Evolutionary conservation across 2,329 filamentous ascomycete species (phyloP), one percentile per base, ranked within the genome.

Genomic region (Talaromyces sp.): DNA sequence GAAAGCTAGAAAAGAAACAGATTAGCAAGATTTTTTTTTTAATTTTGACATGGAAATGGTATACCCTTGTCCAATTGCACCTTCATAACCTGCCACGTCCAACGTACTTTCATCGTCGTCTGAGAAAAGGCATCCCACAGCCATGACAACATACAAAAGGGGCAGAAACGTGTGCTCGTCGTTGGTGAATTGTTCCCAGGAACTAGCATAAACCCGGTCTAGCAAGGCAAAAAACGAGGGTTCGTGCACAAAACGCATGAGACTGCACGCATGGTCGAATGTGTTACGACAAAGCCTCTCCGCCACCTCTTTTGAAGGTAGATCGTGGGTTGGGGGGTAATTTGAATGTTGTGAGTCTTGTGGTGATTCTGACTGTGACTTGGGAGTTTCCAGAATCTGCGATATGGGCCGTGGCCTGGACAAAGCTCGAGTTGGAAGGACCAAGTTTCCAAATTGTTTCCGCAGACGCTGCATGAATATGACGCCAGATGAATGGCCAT

Each of bases 401-500:
- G 82, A 80, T 65, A 84, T 77, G 74, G 79, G 75, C 78, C 82
- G 50, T 72, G 77, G 24, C 71, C 63, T 80, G 73, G 57, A 83
- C 79, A 63, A 88, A 75, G 70, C 88, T 85, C 19, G 86, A 81
- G 63, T 84, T 70, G 68, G 74, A 76, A 68, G 88, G 54, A 95
- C 82, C 65, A 95, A 81, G 63, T 88, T 86, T 51, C 90, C 89
- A 66, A 97, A 90, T 70, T 96, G 89, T 69, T 96, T 90, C 68
- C 91, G 89, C 83, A 99, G 88, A 58, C 90, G 87, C 64, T 86
- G 85, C 67, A 97, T 83, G 73, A 97, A 99, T 64, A 93, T 91
- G 50, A 93, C 84, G 2, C 93, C 93, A 0, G 95, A 98, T 0
- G 93, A 97, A 64, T 90, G 89, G 54, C 95, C 95, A 70, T 96